These are phyloP conservation scores for Nasturtium officinale DNA, from an alignment of 345 rosid species.

Conservation along the genomic window DNA sequence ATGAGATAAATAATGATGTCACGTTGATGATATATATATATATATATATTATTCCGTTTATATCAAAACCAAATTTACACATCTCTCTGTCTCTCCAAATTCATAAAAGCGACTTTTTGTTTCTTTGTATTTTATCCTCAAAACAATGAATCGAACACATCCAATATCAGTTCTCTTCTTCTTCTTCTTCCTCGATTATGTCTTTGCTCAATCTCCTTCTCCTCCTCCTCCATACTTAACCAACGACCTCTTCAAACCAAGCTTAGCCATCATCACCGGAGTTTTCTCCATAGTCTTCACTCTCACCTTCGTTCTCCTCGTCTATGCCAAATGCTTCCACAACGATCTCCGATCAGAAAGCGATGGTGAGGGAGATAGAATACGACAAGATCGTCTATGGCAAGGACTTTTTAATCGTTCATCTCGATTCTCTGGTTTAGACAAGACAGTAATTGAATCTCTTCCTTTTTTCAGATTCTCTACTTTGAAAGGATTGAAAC, in stretches of 20 bases:
- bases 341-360: conserved; percentile 38
- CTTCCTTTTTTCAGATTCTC: conserved; percentile 94
- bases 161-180: conserved; percentile 21
- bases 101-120: not conserved
- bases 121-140: not conserved
- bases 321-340: conserved; percentile 75
- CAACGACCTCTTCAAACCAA: conserved; percentile 59
- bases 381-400: conserved; percentile 34
- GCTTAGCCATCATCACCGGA: conserved; percentile 74
- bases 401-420: conserved; percentile 42
- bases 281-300: conserved; percentile 65
- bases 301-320: conserved; percentile 59
- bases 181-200: conserved; percentile 23
- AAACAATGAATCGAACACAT: conserved; percentile 29
- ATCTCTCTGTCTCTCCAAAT: conserved; percentile 22
- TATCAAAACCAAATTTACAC: not conserved
- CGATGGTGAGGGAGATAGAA: not conserved
- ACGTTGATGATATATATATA: conserved; percentile 29
- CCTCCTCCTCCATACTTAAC: conserved; percentile 24
- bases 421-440: conserved; percentile 69
- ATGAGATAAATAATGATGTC: conserved; percentile 30
- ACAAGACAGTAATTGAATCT: conserved; percentile 69
- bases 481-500: conserved; percentile 70
- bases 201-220: conserved; percentile 36
- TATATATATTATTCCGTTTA: not conserved